Conservation (phyloP, 164 flowering plant genomes). For the Dillenia turbinata region DNA sequence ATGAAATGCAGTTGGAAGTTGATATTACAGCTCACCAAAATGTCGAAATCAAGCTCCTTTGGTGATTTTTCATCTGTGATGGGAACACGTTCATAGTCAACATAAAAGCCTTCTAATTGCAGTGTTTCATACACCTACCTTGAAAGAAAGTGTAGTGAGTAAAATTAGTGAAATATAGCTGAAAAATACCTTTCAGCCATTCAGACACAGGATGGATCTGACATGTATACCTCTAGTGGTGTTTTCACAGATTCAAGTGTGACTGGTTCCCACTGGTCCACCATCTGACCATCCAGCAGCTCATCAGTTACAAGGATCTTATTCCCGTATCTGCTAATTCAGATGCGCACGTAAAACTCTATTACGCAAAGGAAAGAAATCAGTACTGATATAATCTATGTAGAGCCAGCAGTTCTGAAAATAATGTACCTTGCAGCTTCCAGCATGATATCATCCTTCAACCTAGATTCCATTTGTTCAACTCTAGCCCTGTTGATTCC, state of each 20-base stretch:
- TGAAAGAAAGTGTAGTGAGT: neutral
- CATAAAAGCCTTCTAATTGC: constrained; percentile 66
- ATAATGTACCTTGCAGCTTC: constrained; percentile 76
- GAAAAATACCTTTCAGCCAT: neutral
- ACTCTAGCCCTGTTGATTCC: constrained; percentile 90
- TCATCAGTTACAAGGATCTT: constrained; percentile 99
- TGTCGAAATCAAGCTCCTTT: constrained; percentile 90
- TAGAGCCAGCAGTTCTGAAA: neutral
- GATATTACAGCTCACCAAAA: constrained; percentile 51
- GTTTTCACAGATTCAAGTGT: constrained; percentile 75
- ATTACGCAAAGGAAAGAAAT: constrained; percentile 16
- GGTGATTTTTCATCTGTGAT: constrained; percentile 96
- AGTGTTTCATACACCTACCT: constrained; percentile 78
- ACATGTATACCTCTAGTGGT: constrained; percentile 65
- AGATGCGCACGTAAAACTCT: constrained; percentile 20
- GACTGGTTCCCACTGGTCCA: constrained; percentile 98
- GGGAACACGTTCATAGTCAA: constrained; percentile 94
- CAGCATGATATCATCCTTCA: constrained; percentile 75
- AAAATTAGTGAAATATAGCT: neutral
- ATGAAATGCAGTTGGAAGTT: no score
- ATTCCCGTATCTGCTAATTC: constrained; percentile 82
- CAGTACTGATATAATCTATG: constrained; percentile 1
- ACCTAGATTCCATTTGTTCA: constrained; percentile 93
- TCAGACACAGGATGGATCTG: neutral
- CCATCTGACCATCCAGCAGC: constrained; percentile 98